A percentile compares a stretch with the other conserved stretches of the same genome.
phyloP scores from a whole-genome alignment of 306 rosid genomes.

The Prunus salicina region DNA sequence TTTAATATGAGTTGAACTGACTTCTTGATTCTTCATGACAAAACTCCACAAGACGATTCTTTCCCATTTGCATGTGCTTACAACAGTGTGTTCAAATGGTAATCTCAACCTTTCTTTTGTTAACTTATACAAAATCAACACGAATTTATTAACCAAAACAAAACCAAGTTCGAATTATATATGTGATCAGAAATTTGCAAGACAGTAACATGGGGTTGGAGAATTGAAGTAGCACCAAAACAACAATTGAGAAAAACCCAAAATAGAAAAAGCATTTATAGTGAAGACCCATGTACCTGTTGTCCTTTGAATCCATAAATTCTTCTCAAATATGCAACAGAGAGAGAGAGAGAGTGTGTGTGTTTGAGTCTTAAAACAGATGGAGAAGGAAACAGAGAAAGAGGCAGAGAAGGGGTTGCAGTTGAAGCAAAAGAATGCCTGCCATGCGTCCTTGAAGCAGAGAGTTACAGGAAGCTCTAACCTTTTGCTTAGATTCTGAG shows the following conservation, averaged over 20 bases:
- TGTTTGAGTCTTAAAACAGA: background rate
- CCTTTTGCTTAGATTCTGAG: conserved; percentile 31
- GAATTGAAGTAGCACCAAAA: background rate
- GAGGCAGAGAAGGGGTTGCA: conserved; percentile 15
- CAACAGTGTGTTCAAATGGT: background rate
- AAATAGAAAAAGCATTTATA: conserved; percentile 4
- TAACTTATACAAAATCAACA: background rate
- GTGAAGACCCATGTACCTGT: conserved; percentile 35
- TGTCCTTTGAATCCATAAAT: conserved; percentile 24
- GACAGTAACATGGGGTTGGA: background rate
- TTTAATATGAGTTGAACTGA: background rate
- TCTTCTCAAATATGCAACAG: background rate
- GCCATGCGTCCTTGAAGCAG: conserved; percentile 26
- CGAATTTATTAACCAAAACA: background rate
- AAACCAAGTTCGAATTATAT: background rate
- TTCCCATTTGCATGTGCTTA: background rate
- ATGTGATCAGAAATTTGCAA: background rate
- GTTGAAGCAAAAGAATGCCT: background rate
- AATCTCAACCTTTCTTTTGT: background rate
- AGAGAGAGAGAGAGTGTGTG: background rate
- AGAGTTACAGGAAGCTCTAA: conserved; percentile 26
- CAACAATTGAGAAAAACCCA: conserved; percentile 9
- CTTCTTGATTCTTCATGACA: background rate
- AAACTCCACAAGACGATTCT: background rate
- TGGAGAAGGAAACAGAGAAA: background rate